These are phyloP conservation scores for Trametes cinnabarina DNA, from an alignment of 768 basidiomycete species.

Conservation along the genomic window DNA sequence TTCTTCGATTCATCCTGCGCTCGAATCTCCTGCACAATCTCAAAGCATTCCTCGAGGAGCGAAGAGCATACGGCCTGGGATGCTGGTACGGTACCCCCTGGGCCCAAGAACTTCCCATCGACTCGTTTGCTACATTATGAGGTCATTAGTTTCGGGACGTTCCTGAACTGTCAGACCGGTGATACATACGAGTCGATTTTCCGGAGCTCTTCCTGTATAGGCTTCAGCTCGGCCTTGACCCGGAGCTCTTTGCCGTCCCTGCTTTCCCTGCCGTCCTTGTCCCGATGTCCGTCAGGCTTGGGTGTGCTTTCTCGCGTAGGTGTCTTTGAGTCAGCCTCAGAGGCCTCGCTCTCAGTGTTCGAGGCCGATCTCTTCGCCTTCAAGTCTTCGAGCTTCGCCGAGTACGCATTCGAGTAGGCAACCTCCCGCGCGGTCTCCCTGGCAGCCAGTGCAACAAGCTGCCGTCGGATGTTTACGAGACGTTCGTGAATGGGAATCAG, in stretches of 20 bases:
- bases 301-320: conserved; percentile 28
- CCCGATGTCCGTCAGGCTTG: conserved; percentile 9
- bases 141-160: background rate
- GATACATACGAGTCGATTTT: conserved; percentile 92
- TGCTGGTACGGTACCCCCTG: conserved; percentile 83
- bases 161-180: conserved; percentile 14
- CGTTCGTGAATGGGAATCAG: conserved; percentile 89
- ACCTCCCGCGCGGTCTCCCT: conserved; percentile 82
- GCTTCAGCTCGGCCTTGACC: conserved; percentile 66
- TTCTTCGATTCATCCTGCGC: conserved; percentile 89
- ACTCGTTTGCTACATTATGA: conserved; percentile 70
- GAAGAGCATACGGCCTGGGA: conserved; percentile 92
- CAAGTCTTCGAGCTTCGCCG: background rate
- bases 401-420: conserved; percentile 9
- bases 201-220: conserved; percentile 86
- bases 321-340: conserved; percentile 22
- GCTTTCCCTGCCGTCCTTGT: conserved; percentile 12
- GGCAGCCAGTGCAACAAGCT: conserved; percentile 83
- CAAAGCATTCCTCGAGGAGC: conserved; percentile 94
- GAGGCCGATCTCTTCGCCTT: conserved; percentile 9
- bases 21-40: conserved; percentile 92
- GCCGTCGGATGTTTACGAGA: conserved; percentile 82
- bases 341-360: conserved; percentile 12
- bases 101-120: conserved; percentile 93
- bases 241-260: conserved; percentile 17